Base-by-base conservation (phyloP, 2,329 filamentous ascomycete species). In the Eutypa lata region DNA sequence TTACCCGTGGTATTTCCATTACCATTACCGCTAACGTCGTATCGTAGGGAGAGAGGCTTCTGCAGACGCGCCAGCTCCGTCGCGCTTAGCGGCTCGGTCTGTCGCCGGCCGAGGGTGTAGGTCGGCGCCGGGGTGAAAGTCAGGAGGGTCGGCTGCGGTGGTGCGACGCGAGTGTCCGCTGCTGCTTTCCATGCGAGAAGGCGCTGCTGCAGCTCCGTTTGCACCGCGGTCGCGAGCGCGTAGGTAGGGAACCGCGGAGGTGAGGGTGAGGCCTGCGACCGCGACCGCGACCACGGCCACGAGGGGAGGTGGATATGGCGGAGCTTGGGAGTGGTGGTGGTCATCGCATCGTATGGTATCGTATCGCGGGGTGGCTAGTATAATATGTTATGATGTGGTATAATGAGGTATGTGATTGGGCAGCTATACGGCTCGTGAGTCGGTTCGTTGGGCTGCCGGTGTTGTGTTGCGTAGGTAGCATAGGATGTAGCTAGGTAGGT, bases 51-150 rank as follows among this genome's bases (percentile, higher is more conserved):
- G 24, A 82, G 67, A 2, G 74, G 73, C 3, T 68, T 69, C 7
- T 61, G 66, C 40, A 86, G 71, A 2, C 74, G 71, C 3, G 63
- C 65, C 2, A 73, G 69, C 60, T 87, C 80, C 1, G 63, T 59
- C 0, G 64, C 49, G 1, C 75, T 72, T 3, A 89, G 71, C 2
- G 73, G 58, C 70, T 65, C 53, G 62, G 67, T 69, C 65, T 97
- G 91, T 31, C 94, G 88, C 6, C 93, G 88, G 51, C 94, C 94
- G 59, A 92, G 88, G 14, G 93, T 97, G 73, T 94, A 97, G 46
- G 91, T 90, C 1, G 92, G 91, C 33, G 80, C 74, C 47, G 91
- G 89, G 50, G 90, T 86, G 71, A 96, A 94, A 58, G 90, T 91
- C 57, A 97, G 78, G 58, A 97, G 78, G 31, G 83, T 84, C 24